These are phyloP conservation scores for Penicillium corylophilum DNA, from an alignment of 2,329 filamentous ascomycete species.

Conservation along the genomic window DNA sequence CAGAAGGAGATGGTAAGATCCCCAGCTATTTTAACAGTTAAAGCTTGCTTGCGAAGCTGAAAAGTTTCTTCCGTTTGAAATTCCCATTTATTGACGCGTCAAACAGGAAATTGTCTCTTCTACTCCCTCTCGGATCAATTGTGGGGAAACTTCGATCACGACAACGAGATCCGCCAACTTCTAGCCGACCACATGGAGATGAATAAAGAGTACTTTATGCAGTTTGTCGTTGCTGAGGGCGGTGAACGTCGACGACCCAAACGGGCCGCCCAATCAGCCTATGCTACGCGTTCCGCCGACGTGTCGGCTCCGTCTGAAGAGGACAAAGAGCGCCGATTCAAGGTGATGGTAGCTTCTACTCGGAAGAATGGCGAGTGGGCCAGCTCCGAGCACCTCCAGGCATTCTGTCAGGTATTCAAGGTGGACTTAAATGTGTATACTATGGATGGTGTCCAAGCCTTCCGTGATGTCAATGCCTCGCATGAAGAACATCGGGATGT, in stretches of 20 bases:
- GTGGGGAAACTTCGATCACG: slow-evolving; percentile 59
- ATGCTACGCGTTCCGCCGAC: slow-evolving; percentile 47
- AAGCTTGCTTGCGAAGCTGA: slow-evolving; percentile 1
- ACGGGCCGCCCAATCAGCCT: slow-evolving; percentile 48
- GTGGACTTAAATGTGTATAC: slow-evolving; percentile 63
- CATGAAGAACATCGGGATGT: slow-evolving; percentile 35
- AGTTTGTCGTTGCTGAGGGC: slow-evolving; percentile 59
- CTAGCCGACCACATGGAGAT: slow-evolving; percentile 63
- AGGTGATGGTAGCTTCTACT: slow-evolving; percentile 60
- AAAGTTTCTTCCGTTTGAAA: slow-evolving; percentile 1
- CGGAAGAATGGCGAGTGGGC: slow-evolving; percentile 61
- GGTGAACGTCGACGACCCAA: slow-evolving; percentile 59
- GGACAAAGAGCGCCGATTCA: slow-evolving; percentile 59
- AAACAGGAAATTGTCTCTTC: slow-evolving; percentile 68
- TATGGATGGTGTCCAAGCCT: slow-evolving; percentile 38
- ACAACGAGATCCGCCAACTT: slow-evolving; percentile 57
- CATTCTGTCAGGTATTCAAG: slow-evolving; percentile 62
- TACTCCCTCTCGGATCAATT: slow-evolving; percentile 67
- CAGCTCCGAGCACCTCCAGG: slow-evolving; percentile 66
- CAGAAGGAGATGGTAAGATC: slow-evolving; percentile 60
- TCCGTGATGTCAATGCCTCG: slow-evolving; percentile 48
- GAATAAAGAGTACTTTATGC: slow-evolving; percentile 62
- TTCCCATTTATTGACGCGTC: slow-evolving; percentile 22
- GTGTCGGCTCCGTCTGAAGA: slow-evolving; percentile 45
- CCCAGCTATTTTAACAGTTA: slow-evolving; percentile 18